These are phyloP conservation scores for Colletotrichum coccodes DNA, from an alignment of 2,329 filamentous ascomycete species.

Conservation along the genomic window DNA sequence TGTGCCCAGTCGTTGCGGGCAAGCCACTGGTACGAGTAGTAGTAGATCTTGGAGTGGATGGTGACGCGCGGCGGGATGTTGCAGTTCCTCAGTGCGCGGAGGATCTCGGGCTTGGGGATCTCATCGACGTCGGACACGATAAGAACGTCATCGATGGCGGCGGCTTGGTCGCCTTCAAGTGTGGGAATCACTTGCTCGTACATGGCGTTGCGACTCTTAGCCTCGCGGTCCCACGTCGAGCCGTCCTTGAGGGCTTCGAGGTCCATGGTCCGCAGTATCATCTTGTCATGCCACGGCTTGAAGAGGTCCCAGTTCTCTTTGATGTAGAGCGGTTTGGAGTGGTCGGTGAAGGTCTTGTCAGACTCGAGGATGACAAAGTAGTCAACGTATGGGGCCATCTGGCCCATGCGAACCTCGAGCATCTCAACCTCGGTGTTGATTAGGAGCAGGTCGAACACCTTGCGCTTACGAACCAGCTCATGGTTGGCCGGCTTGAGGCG, in stretches of 20 bases:
- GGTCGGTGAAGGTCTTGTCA: conserved; percentile 65
- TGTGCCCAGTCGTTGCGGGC: conserved; percentile 61
- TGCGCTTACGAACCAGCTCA: conserved; percentile 46
- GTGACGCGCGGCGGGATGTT: conserved; percentile 63
- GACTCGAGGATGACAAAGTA: conserved; percentile 74
- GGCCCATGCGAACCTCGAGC: conserved; percentile 71
- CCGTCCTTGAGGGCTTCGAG: conserved; percentile 16
- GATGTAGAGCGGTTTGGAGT: conserved; percentile 63
- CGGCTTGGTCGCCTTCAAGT: conserved; percentile 52
- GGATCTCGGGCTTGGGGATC: conserved; percentile 62
- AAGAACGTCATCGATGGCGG: conserved; percentile 62
- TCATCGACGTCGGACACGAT: conserved; percentile 71
- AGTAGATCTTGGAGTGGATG: conserved; percentile 63
- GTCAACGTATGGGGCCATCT: conserved; percentile 67
- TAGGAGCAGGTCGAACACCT: conserved; percentile 71
- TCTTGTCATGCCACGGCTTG: conserved; percentile 64
- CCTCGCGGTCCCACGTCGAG: conserved; percentile 61
- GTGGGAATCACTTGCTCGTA: conserved; percentile 64
- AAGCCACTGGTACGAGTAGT: conserved; percentile 67
- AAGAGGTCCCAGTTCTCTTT: conserved; percentile 63
- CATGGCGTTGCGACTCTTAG: conserved; percentile 65
- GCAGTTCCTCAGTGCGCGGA: conserved; percentile 61
- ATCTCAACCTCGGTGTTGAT: conserved; percentile 73
- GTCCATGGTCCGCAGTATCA: conserved; percentile 60
- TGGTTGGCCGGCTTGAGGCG: conserved; percentile 48